phyloP scores from a whole-genome alignment of 2,329 filamentous ascomycete species.

The Colletotrichum sp. region DNA sequence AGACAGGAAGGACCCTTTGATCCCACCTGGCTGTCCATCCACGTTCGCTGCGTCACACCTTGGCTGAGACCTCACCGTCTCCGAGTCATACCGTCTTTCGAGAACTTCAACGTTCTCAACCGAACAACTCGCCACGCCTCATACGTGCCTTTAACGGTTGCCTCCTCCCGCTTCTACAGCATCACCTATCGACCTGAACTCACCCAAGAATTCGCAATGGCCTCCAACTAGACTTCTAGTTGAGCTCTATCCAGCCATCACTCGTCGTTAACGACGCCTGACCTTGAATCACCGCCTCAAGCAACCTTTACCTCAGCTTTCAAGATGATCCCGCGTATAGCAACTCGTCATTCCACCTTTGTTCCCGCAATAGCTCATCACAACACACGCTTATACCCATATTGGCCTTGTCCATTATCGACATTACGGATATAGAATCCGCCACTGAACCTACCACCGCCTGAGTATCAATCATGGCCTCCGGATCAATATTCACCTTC shows the following conservation, averaged over 20 bases:
- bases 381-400: neutral
- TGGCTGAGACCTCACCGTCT: neutral
- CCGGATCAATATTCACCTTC: slow-evolving; percentile 95
- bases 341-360: neutral
- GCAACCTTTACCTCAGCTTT: neutral
- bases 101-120: neutral
- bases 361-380: slow-evolving; percentile 8
- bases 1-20: neutral
- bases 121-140: neutral
- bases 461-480: slow-evolving; percentile 68
- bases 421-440: neutral
- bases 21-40: neutral
- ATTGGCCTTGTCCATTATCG: neutral
- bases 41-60: slow-evolving; percentile 12
- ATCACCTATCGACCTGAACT: neutral
- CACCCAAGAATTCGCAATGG: neutral
- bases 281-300: neutral
- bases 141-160: neutral
- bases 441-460: neutral
- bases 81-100: slow-evolving; percentile 5
- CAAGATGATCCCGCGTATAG: slow-evolving; percentile 22
- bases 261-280: neutral
- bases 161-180: neutral
- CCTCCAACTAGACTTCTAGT: neutral
- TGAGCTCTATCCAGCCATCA: neutral